A percentile compares a stretch with the other conserved stretches of the same genome.
phyloP scores from a whole-genome alignment of 257 asterid species.

The Gentiana dahurica region DNA sequence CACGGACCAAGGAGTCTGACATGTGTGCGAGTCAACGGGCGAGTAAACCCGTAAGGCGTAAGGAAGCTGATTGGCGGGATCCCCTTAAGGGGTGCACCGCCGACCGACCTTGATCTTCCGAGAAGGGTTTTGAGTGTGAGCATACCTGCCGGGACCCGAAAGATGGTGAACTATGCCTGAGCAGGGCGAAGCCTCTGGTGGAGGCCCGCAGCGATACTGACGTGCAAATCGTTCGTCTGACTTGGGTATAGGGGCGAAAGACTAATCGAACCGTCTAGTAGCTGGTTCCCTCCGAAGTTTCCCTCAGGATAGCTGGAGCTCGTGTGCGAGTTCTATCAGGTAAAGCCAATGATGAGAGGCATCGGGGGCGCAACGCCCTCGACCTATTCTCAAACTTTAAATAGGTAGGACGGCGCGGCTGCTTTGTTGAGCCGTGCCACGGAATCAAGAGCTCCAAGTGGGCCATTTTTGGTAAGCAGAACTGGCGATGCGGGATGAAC shows the following conservation, averaged over 20 bases:
- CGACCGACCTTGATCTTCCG: no score
- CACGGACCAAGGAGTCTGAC: no score
- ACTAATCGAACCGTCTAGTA: conserved; percentile 1
- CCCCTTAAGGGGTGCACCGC: no score
- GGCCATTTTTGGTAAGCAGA: conserved; percentile 5
- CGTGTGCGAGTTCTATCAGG: conserved; percentile 23
- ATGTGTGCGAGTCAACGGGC: no score
- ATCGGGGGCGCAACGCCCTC: conserved; percentile 21
- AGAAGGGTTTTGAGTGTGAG: no score
- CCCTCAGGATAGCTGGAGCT: conserved; percentile 32
- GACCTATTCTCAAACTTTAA: conserved; percentile 20
- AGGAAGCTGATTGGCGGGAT: no score
- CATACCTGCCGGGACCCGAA: no score
- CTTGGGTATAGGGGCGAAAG: conserved; percentile 46
- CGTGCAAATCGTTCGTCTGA: conserved; percentile 53
- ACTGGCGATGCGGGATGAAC: conserved; percentile 2
- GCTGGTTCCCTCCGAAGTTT: conserved; percentile 33
- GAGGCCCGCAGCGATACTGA: conserved; percentile 59
- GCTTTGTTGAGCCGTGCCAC: not conserved
- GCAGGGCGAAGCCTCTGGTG: conserved; percentile 23
- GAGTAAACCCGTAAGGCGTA: no score
- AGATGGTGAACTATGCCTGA: no score
- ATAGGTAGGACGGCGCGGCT: conserved; percentile 10
- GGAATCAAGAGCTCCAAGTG: conserved; percentile 4
- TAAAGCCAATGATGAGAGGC: conserved; percentile 12